Base-by-base conservation (phyloP, 495 filamentous ascomycete species). In the Diplogelasinospora grovesii region DNA sequence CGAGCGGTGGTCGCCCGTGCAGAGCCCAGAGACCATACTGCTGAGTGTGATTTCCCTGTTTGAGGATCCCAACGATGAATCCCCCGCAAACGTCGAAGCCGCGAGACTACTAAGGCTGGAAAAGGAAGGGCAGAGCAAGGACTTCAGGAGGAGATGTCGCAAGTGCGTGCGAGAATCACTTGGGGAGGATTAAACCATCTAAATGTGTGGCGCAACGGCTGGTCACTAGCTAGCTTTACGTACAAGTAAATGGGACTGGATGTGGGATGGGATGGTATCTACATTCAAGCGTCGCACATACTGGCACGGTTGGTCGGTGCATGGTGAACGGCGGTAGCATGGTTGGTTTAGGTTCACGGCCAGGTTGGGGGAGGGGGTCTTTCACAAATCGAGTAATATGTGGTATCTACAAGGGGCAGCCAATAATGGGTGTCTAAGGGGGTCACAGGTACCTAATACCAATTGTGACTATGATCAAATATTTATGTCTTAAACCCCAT, bases 1-100 rank as follows among this genome's bases (percentile, higher is more conserved):
- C 22, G 92, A 98, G 70, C 78, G 92, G 32, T 98, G 92, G 92
- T 86, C 78, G 16, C 92, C 92, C n/a, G 92, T 97, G 1, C 92
- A 97, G 61, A 90, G 85, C 1, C 93, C 94, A 31, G 93, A 97
- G 66, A 90, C 87, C 3, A 97, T 98, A 39, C 68, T 98, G 10
- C 59, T 98, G 7, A 89, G 83, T 40, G 87, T 95, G 10, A 93
- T 98, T 54, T 90, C 85, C 48, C 82, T 98, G 77, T 83, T 98
- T 30, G 82, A 82, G 35, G 84, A 83, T 49, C 92, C 93, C 21
- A 98, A 97, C 57, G 86, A 92, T 48, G 92, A 97, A 74, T 89
- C 83, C 51, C 87, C 93, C 1, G 92, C 92, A 2, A 97, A 98
- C 56, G 77, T 96, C 7, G 92, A 98, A 57, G 92, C 92, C 1